A percentile compares a stretch with the other conserved stretches of the same genome.
Conservation (phyloP, 495 filamentous ascomycete species). For the Amphirosellinia nigrospora region DNA sequence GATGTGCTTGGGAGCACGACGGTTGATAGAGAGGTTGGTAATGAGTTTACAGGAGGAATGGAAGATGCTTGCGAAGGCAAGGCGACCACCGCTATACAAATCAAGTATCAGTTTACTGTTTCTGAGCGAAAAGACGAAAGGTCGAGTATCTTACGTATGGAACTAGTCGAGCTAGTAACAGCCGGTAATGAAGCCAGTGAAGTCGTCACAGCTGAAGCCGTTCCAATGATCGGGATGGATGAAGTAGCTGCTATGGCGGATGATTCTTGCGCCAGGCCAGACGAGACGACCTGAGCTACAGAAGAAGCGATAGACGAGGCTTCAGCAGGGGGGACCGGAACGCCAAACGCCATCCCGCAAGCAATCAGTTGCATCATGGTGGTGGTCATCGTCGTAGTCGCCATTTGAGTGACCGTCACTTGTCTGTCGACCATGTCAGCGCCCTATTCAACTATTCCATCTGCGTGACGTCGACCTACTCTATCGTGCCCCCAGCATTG, state of each 20-base stretch:
- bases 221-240: not conserved
- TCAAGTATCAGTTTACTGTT: not conserved
- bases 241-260: slow-evolving; percentile 18
- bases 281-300: slow-evolving; percentile 29
- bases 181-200: not conserved
- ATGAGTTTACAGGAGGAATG: not conserved
- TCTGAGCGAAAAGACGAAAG: not conserved
- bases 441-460: not conserved
- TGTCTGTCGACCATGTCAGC: slow-evolving; percentile 8
- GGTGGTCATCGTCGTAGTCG: slow-evolving; percentile 35
- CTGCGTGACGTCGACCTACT: slow-evolving; percentile 7
- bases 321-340: slow-evolving; percentile 25
- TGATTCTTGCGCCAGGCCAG: slow-evolving; percentile 13
- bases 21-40: slow-evolving; percentile 15
- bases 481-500: not conserved
- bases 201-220: slow-evolving; percentile 14
- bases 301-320: slow-evolving; percentile 36
- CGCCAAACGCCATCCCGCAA: slow-evolving; percentile 25
- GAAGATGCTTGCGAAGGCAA: slow-evolving; percentile 3
- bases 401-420: slow-evolving; percentile 31
- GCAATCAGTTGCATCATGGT: slow-evolving; percentile 41
- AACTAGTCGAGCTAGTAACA: not conserved
- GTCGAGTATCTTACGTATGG: slow-evolving; percentile 9
- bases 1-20: slow-evolving; percentile 19
- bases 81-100: not conserved